Evolutionary conservation across 2,329 filamentous ascomycete genomes (phyloP).

Genomic region (Penicillium fuscoglaucum): DNA sequence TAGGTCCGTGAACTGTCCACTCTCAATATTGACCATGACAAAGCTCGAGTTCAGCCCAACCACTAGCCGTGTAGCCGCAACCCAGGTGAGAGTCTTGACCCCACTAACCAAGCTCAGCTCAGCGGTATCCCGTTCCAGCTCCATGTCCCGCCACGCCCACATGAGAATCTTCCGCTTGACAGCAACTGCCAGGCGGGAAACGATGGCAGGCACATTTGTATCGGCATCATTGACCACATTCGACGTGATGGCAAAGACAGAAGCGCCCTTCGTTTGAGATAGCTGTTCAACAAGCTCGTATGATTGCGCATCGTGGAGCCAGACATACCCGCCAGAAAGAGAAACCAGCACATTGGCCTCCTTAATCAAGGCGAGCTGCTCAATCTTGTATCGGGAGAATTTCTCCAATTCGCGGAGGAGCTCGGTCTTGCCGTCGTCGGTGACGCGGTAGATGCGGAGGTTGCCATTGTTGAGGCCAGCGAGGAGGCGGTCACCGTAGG

Average conservation of each 20-base stretch:
- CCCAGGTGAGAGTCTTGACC: constrained; percentile 89
- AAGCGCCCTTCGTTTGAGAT: constrained; percentile 80
- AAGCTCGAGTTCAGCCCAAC: constrained; percentile 91
- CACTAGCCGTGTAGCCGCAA: constrained; percentile 79
- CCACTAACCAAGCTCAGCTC: constrained; percentile 81
- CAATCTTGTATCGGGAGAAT: constrained; percentile 85
- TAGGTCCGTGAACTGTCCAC: constrained; percentile 72
- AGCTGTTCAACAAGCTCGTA: constrained; percentile 81
- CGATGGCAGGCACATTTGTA: constrained; percentile 88
- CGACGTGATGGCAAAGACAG: constrained; percentile 87
- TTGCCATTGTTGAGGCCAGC: constrained; percentile 88
- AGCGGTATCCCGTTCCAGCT: constrained; percentile 68
- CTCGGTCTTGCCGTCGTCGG: constrained; percentile 64
- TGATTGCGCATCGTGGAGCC: constrained; percentile 82
- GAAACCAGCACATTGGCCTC: constrained; percentile 90
- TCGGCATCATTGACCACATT: constrained; percentile 89
- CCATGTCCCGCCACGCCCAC: constrained; percentile 97
- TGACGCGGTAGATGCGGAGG: constrained; percentile 87
- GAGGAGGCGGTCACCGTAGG: constrained; percentile 87
- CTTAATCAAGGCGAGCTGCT: constrained; percentile 93
- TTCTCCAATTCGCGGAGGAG: constrained; percentile 89
- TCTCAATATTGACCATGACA: constrained; percentile 80
- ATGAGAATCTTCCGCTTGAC: constrained; percentile 86
- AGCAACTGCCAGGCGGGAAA: constrained; percentile 85
- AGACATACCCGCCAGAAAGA: constrained; percentile 84